Base-by-base conservation (phyloP, 2,329 filamentous ascomycete genomes). In the Dryadomyces sulphureus region DNA sequence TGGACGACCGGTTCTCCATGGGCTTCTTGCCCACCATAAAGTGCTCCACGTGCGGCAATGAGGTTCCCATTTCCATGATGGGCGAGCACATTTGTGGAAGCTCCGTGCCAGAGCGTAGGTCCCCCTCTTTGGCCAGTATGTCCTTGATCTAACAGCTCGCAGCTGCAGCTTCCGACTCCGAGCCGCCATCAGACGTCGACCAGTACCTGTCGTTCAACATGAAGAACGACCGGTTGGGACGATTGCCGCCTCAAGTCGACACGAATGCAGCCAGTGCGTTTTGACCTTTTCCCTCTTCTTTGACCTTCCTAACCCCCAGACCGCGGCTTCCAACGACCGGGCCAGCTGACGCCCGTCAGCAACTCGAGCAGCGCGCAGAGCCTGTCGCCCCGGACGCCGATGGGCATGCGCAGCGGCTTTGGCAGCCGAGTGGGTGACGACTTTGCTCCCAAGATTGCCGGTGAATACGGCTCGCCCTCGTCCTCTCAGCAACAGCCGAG, bases 51-150 rank as follows among this genome's bases (percentile, higher is more conserved):
- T 94, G 87, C 60, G 76, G 78, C 36, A 63, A 68, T 36, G 77
- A 89, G 56, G 84, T 94, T 49, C 81, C 89, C 58, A 92, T 94
- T 54, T 81, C 83, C 36, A 69, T 80, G 61, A 84, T 94, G 81
- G 86, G 85, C 50, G 86, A 93, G 51, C 88, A 94, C 66, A 61
- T 85, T 50, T 94, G 88, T 20, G 16, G 32, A 62, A 61, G 62
- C 40, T 65, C 50, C 17, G 58, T 67, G 63, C 65, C 66, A 56
- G 71, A 73, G 56, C 60, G 74, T 69, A 62, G 53, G 57, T 38
- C 5, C 32, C 17, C 16, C 20, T 25, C 5, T 16, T 35, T 16
- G n/a, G n/a, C 6, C n/a, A 27, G 17, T 7, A n/a, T 12, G 25
- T 41, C 16, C n/a, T 20, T 41, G 8, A 7, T 30, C 17, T 1